phyloP scores from a whole-genome alignment of 805 yeast species.

The Nakazawaea anatomiae region DNA sequence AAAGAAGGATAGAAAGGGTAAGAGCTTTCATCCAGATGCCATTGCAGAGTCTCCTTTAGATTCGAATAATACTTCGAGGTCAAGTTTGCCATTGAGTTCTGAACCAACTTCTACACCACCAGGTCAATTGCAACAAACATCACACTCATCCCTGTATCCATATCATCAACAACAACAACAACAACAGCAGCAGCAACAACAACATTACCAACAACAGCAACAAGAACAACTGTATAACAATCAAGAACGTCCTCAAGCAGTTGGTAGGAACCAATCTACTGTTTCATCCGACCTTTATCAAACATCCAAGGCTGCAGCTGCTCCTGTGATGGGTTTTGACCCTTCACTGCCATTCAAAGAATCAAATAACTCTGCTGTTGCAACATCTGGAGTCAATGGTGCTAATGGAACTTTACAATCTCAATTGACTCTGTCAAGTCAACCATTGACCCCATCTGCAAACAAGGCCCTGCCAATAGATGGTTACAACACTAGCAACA shows the following conservation, averaged over 20 bases:
- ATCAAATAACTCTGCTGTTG: not conserved
- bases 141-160: not conserved
- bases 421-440: conserved; percentile 11
- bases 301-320: not conserved
- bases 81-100: conserved; percentile 16
- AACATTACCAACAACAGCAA: not conserved
- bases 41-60: conserved; percentile 27
- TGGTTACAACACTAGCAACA: not conserved
- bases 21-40: conserved; percentile 12
- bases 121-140: not conserved
- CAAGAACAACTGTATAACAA: not conserved
- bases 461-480: conserved; percentile 12
- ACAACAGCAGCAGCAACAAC: not conserved
- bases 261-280: conserved; percentile 1
- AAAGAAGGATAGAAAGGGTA: conserved; percentile 33
- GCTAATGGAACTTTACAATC: not conserved
- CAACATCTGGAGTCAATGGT: not conserved
- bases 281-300: conserved; percentile 3
- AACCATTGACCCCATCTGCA: conserved; percentile 16
- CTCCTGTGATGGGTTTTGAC: not conserved
- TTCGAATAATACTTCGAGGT: conserved; percentile 14
- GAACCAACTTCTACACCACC: conserved; percentile 3
- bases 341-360: not conserved
- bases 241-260: not conserved
- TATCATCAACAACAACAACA: not conserved